phyloP scores from a whole-genome alignment of 192 early-diverging fungal genomes.

The Backusella westeae region DNA sequence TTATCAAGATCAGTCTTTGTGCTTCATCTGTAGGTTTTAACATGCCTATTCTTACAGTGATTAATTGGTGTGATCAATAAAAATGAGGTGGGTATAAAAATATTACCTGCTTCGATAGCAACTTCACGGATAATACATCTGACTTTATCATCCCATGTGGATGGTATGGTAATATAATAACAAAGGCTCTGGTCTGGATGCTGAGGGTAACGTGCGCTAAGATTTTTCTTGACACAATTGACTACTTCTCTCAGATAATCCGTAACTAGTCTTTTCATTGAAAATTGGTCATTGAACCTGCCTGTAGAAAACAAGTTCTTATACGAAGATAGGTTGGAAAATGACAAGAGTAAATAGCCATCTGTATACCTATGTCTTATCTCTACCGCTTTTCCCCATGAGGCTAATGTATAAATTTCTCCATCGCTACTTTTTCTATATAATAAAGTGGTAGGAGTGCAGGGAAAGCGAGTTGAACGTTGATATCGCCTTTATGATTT shows the following conservation, averaged over 20 bases:
- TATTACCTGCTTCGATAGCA: slow-evolving; percentile 35
- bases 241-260: not conserved
- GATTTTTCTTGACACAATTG: not conserved
- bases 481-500: slow-evolving; percentile 27
- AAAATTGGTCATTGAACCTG: slow-evolving; percentile 39
- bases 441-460: slow-evolving; percentile 35
- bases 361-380: not conserved
- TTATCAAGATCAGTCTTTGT: slow-evolving; percentile 32
- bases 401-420: slow-evolving; percentile 20
- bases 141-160: slow-evolving; percentile 45
- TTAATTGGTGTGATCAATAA: not conserved
- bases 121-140: slow-evolving; percentile 43
- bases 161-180: slow-evolving; percentile 46
- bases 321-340: slow-evolving; percentile 38
- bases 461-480: slow-evolving; percentile 18
- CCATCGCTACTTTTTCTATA: slow-evolving; percentile 27
- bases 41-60: slow-evolving; percentile 1
- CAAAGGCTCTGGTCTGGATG: not conserved
- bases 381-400: slow-evolving; percentile 24
- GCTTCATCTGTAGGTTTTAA: slow-evolving; percentile 37
- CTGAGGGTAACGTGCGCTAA: not conserved
- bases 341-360: slow-evolving; percentile 30
- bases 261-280: slow-evolving; percentile 34
- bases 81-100: not conserved
- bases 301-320: slow-evolving; percentile 26